Conservation (phyloP, 1,139 yeast genomes). For the Wickerhamiella pararugosa region DNA sequence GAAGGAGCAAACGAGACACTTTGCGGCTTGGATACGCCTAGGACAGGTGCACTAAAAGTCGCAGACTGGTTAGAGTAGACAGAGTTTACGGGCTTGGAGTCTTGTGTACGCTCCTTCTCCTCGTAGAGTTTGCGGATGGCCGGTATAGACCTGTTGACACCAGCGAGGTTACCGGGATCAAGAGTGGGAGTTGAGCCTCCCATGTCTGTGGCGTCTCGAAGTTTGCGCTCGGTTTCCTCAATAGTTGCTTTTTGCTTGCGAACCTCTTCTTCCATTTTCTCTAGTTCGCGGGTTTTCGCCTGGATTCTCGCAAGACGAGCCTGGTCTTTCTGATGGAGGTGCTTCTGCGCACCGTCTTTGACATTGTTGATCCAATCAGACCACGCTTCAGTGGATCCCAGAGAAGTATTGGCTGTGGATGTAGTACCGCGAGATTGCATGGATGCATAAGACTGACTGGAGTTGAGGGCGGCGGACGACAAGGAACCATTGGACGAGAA, state of each 20-base stretch:
- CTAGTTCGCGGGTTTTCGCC: conserved; percentile 1
- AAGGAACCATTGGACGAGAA: conserved; percentile 1
- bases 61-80: conserved; percentile 1
- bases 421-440: conserved; percentile 4
- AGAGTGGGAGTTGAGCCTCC: background rate
- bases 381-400: conserved; percentile 10
- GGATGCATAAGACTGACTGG: conserved; percentile 2
- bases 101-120: conserved; percentile 1
- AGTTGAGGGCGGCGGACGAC: background rate
- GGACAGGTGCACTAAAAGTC: background rate
- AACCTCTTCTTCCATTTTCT: conserved; percentile 6
- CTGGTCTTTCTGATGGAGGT: background rate
- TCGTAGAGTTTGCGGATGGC: conserved; percentile 7
- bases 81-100: background rate
- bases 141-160: conserved; percentile 7
- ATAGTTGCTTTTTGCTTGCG: conserved; percentile 2
- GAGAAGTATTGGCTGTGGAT: conserved; percentile 9
- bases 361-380: conserved; percentile 9
- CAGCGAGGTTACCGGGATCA: conserved; percentile 9
- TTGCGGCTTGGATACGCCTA: background rate
- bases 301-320: conserved; percentile 1
- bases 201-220: background rate
- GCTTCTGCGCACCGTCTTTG: conserved; percentile 6
- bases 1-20: too few species aligned
- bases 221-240: conserved; percentile 1